phyloP scores from a whole-genome alignment of 306 rosid species.

The Vicia faba region DNA sequence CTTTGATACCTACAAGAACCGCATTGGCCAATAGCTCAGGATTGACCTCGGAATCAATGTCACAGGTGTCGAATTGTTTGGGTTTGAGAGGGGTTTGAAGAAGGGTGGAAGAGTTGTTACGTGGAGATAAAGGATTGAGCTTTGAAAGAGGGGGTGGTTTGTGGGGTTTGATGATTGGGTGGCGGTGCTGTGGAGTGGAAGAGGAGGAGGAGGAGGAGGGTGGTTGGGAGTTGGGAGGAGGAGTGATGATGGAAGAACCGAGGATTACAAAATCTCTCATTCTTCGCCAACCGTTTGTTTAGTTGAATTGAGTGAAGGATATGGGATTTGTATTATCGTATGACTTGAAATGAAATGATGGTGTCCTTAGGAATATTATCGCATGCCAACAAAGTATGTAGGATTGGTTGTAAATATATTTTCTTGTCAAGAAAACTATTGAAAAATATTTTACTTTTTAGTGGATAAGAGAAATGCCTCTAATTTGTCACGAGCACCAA shows the following conservation, averaged over 20 bases:
- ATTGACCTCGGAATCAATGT: constrained; percentile 48
- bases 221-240: constrained; percentile 41
- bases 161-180: constrained; percentile 43
- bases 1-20: constrained; percentile 47
- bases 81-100: constrained; percentile 40
- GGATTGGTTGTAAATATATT: background rate
- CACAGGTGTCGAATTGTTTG: constrained; percentile 50
- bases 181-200: constrained; percentile 34
- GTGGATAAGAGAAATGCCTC: too few species aligned
- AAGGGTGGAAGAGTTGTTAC: constrained; percentile 39
- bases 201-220: background rate
- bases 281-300: constrained; percentile 48
- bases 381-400: background rate
- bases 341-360: constrained; percentile 52
- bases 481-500: too few species aligned
- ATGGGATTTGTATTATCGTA: constrained; percentile 12
- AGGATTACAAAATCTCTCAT: constrained; percentile 72
- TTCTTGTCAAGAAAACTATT: background rate
- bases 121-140: constrained; percentile 44
- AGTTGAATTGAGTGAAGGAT: background rate
- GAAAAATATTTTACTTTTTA: too few species aligned
- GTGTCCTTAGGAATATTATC: constrained; percentile 1
- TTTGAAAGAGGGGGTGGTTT: constrained; percentile 45
- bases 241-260: constrained; percentile 59
- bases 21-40: constrained; percentile 56